Percentiles rank a stretch among this genome's conserved stretches.
phyloP scores from a whole-genome alignment of 116 monocot species.

The Dioscorea cayenensis region DNA sequence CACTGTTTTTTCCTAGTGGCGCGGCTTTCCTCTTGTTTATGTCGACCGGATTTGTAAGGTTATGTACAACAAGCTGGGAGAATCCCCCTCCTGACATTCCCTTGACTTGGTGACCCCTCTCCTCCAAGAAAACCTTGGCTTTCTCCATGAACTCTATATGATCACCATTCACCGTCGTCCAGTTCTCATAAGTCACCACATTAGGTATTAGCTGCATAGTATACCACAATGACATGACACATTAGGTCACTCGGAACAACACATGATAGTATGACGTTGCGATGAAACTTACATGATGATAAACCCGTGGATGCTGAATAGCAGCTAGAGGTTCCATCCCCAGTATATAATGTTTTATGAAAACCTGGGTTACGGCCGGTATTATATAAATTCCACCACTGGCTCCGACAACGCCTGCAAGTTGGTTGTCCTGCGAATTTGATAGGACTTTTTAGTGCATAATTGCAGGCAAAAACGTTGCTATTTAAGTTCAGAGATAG shows the following conservation, averaged over 20 bases:
- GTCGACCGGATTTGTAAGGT: constrained; percentile 32
- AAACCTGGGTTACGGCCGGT: constrained; percentile 64
- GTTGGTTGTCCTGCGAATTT: constrained; percentile 56
- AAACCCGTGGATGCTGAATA: constrained; percentile 72
- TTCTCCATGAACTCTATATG: constrained; percentile 35
- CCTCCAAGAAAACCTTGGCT: constrained; percentile 42
- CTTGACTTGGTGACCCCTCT: constrained; percentile 43
- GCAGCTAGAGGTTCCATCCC: constrained; percentile 71
- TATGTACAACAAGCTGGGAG: constrained; percentile 74
- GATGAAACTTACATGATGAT: constrained; percentile 44
- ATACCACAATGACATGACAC: too few species aligned
- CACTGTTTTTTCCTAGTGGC: background rate
- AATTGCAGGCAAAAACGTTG: too few species aligned
- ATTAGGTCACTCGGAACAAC: too few species aligned
- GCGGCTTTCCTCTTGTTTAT: background rate
- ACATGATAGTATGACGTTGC: background rate
- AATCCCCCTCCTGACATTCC: constrained; percentile 31
- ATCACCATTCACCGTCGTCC: constrained; percentile 61
- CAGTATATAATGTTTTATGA: constrained; percentile 82
- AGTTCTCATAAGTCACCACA: constrained; percentile 68
- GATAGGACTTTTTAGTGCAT: background rate
- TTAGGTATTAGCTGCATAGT: constrained; percentile 76
- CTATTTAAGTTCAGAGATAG: background rate
- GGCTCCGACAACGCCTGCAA: constrained; percentile 77
- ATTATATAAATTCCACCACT: constrained; percentile 85